Percentiles rank a stretch among this genome's conserved stretches.
These are phyloP conservation scores for Zygoascus biomembranicola DNA, from an alignment of 805 yeast species.

Conservation along the genomic window DNA sequence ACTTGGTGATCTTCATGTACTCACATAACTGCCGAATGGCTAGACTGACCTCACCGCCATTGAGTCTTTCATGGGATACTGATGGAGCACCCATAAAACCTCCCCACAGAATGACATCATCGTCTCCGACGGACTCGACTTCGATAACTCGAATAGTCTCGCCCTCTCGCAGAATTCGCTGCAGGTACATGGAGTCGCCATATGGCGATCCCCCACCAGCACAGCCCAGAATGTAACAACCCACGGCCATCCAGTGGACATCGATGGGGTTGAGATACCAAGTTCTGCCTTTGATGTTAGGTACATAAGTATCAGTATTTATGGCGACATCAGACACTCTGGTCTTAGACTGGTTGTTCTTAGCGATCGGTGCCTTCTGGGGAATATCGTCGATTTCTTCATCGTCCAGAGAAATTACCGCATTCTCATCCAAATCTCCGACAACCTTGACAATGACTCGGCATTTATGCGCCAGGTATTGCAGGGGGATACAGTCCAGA, in stretches of 20 bases:
- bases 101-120: constrained; percentile 26
- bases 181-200: constrained; percentile 21
- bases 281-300: constrained; percentile 24
- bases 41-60: constrained; percentile 32
- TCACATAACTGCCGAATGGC: constrained; percentile 20
- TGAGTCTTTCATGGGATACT: constrained; percentile 34
- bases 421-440: constrained; percentile 38
- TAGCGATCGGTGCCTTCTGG: constrained; percentile 5
- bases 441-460: constrained; percentile 23
- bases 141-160: constrained; percentile 30
- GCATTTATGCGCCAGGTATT: constrained; percentile 21
- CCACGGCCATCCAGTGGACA: constrained; percentile 34
- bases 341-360: neutral
- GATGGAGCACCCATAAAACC: constrained; percentile 41
- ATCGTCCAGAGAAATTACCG: neutral
- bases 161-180: constrained; percentile 30
- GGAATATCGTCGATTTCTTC: neutral
- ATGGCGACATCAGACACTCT: neutral
- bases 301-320: constrained; percentile 13
- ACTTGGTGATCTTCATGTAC: neutral
- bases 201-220: constrained; percentile 48
- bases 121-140: constrained; percentile 23
- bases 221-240: constrained; percentile 41
- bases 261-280: constrained; percentile 37
- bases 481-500: constrained; percentile 7